Evolutionary conservation across 1,284 basidiomycete species (phyloP).

Genomic region (Grifola frondosa): DNA sequence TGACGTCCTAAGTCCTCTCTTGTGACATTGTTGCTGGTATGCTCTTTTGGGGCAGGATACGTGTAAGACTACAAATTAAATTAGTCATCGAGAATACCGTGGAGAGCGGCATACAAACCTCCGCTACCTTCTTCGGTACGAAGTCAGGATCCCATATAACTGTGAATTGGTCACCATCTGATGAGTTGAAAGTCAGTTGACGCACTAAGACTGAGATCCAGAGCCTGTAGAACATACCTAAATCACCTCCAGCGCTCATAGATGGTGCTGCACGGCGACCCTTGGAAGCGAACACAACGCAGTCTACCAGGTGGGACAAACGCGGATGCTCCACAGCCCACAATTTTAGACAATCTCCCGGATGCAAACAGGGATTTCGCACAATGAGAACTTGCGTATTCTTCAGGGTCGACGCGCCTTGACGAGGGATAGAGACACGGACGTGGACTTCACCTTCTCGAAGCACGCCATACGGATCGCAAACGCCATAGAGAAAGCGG

Average conservation of each 20-base stretch:
- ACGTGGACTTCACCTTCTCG: conserved; percentile 64
- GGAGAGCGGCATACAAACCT: conserved; percentile 37
- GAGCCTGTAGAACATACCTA: conserved; percentile 37
- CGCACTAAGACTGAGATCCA: background rate
- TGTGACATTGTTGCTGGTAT: conserved; percentile 43
- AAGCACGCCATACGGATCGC: conserved; percentile 61
- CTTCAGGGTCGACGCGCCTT: conserved; percentile 53
- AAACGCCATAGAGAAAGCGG: conserved; percentile 60
- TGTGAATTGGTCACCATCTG: conserved; percentile 60
- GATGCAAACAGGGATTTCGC: conserved; percentile 66
- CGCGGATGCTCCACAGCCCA: conserved; percentile 51
- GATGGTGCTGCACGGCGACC: conserved; percentile 62
- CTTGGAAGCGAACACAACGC: conserved; percentile 61
- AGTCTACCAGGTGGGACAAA: conserved; percentile 58
- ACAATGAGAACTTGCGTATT: conserved; percentile 62
- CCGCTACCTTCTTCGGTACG: conserved; percentile 51
- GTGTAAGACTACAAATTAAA: conserved; percentile 51
- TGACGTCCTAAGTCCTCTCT: conserved; percentile 57
- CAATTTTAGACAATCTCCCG: conserved; percentile 64
- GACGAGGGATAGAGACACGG: conserved; percentile 50
- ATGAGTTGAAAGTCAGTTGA: background rate
- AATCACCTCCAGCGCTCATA: conserved; percentile 67
- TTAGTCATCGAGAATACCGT: background rate
- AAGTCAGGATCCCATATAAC: conserved; percentile 68
- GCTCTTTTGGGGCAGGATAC: conserved; percentile 61